Conservation (phyloP, 2,329 filamentous ascomycete genomes). For the Aspergillus eucalypticola region DNA sequence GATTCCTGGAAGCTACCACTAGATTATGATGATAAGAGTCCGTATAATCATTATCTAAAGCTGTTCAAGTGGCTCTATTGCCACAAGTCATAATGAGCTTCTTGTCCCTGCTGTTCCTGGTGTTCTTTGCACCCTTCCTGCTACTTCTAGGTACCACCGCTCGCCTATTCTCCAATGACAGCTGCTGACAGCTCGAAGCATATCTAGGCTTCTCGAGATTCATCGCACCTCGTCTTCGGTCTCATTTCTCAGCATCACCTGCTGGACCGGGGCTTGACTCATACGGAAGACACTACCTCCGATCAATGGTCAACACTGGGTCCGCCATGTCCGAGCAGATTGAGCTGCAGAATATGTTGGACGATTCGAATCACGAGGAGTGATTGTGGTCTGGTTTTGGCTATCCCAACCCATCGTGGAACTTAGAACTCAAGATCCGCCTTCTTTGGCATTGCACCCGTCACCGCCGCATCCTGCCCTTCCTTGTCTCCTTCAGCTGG, state of each 20-base stretch:
- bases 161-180: background rate
- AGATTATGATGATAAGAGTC: background rate
- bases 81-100: constrained; percentile 31
- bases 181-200: constrained; percentile 34
- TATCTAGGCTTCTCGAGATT: constrained; percentile 59
- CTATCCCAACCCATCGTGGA: background rate
- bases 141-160: constrained; percentile 32
- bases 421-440: constrained; percentile 72
- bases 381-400: constrained; percentile 21
- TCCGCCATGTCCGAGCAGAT: constrained; percentile 62
- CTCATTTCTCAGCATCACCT: constrained; percentile 48
- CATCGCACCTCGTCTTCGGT: constrained; percentile 55
- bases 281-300: constrained; percentile 59
- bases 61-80: background rate
- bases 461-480: constrained; percentile 53
- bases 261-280: constrained; percentile 46
- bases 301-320: constrained; percentile 56
- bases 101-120: constrained; percentile 36
- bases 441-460: constrained; percentile 57
- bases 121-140: constrained; percentile 41
- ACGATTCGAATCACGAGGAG: constrained; percentile 42
- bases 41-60: background rate
- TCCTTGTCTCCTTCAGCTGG: constrained; percentile 76
- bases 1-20: background rate
- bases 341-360: constrained; percentile 62